Evolutionary conservation across 78 protist genomes (phyloP), one percentile per base, ranked within the genome.

Genomic region (Cyanophora paradoxa): DNA sequence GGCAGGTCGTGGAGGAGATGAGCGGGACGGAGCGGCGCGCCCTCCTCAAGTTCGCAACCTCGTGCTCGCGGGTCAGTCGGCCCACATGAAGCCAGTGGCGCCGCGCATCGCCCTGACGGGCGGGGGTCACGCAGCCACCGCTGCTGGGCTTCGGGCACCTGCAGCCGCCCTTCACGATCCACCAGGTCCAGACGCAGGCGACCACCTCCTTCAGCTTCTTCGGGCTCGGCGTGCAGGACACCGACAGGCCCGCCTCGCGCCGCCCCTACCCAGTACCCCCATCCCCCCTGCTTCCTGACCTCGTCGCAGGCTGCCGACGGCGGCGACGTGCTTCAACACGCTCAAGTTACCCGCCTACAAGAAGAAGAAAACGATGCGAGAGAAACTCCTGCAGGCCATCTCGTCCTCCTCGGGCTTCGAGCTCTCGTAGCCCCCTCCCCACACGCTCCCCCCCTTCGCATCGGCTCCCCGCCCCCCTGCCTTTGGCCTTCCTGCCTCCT

Each of bases 241-340:
- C 37, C 16, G n/a, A 19, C 20, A 39, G n/a, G n/a, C n/a, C n/a
- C n/a, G n/a, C n/a, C n/a, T n/a, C n/a, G n/a, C n/a, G n/a, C n/a
- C n/a, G n/a, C n/a, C n/a, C n/a, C n/a, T n/a, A n/a, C n/a, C n/a
- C n/a, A n/a, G n/a, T n/a, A n/a, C n/a, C n/a, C n/a, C n/a, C n/a
- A n/a, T n/a, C n/a, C n/a, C n/a, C n/a, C n/a, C n/a, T n/a, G n/a
- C n/a, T n/a, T n/a, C n/a, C n/a, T n/a, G n/a, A n/a, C n/a, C n/a
- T n/a, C n/a, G n/a, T n/a, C n/a, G n/a, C n/a, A n/a, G 50, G 13
- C 68, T 76, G 57, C 81, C 81, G 22, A 42, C 75, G 13, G 56
- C 81, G 11, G 41, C 64, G 31, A 76, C 81, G 13, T 76, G 81
- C 73, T 76, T 76, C 34, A 76, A 76, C 64, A 1, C 66, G 46